phyloP scores from a whole-genome alignment of 2,329 filamentous ascomycete genomes.

The Biscogniauxia sp. region DNA sequence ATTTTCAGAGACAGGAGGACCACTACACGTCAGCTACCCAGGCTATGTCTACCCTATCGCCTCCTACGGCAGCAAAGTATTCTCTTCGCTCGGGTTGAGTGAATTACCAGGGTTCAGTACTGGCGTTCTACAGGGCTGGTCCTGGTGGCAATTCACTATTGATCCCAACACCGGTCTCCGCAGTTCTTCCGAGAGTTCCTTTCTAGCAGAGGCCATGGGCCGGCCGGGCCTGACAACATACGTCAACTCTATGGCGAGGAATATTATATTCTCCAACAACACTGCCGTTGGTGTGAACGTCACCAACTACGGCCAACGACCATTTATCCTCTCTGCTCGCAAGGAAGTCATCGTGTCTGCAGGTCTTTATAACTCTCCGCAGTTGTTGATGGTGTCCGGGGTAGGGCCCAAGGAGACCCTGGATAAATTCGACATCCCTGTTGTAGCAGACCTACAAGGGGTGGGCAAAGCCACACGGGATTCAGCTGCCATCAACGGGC shows the following conservation, averaged over 20 bases:
- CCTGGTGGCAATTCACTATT: constrained; percentile 33
- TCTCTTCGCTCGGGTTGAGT: constrained; percentile 29
- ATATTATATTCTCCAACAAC: constrained; percentile 42
- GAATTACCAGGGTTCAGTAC: constrained; percentile 34
- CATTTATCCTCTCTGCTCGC: constrained; percentile 22
- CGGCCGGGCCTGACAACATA: constrained; percentile 34
- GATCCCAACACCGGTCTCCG: constrained; percentile 26
- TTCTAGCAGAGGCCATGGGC: constrained; percentile 25
- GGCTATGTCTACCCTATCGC: constrained; percentile 37
- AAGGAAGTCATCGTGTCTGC: constrained; percentile 40
- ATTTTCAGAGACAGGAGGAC: constrained; percentile 3
- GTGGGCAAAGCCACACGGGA: constrained; percentile 62
- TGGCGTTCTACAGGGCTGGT: constrained; percentile 39
- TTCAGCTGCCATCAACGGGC: constrained; percentile 19
- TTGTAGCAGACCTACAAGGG: constrained; percentile 52
- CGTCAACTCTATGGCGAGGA: constrained; percentile 39
- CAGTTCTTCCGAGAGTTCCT: constrained; percentile 38
- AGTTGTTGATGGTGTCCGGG: constrained; percentile 39
- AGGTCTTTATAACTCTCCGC: constrained; percentile 38
- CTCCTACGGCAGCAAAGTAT: constrained; percentile 34
- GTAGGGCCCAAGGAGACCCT: constrained; percentile 35
- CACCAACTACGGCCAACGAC: constrained; percentile 7
- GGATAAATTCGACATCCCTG: constrained; percentile 41
- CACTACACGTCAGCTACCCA: constrained; percentile 27
- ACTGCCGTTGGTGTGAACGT: constrained; percentile 29